Evolutionary conservation across 2,329 filamentous ascomycete species (phyloP), one percentile per base, ranked within the genome.

Genomic region (Pseudopyricularia cyperi): DNA sequence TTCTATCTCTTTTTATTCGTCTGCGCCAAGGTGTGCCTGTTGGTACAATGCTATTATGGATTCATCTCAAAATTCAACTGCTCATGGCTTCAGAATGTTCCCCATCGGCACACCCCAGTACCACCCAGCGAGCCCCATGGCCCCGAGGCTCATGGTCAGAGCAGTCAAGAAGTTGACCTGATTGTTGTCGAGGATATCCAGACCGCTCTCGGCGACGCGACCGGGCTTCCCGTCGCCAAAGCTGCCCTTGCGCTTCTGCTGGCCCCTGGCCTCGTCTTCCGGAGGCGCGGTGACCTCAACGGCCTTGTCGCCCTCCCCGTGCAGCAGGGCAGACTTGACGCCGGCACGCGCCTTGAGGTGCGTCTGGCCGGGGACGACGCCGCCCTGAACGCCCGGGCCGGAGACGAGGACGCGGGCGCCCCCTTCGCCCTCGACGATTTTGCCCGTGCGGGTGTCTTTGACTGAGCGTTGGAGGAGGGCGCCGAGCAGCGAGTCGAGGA

Each of bases 141-240:
- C 86, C 4, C 83, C 79, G 17, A 89, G 57, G 63, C 87, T 95
- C 79, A 95, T 90, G 4, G 74, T 73, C 14, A 80, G 75, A 0
- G 91, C 90, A 91, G 96, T 97, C 53, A 91, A 66, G 53, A 96
- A 80, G 66, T 98, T 98, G 60, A 98, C 89, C 52, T 87, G 86
- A 66, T 98, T 98, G 66, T 98, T 98, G 66, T 95, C 89, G 53
- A 98, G 71, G 55, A 94, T 65, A 63, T 95, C 78, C 78, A 69
- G 73, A 50, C 63, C 89, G 58, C 73, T 85, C 67, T 87, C 80
- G 7, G 83, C 67, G 5, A 81, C 70, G 17, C 85, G 72, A 50
- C 82, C 83, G 55, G 83, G 77, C 59, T 73, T 74, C 9, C 39
- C 39, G 52, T 75, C 70, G 2, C 78, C 68, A 70, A 77, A 76